Conservation (phyloP, 2,329 filamentous ascomycete genomes). For the Neocucurbitaria cava region DNA sequence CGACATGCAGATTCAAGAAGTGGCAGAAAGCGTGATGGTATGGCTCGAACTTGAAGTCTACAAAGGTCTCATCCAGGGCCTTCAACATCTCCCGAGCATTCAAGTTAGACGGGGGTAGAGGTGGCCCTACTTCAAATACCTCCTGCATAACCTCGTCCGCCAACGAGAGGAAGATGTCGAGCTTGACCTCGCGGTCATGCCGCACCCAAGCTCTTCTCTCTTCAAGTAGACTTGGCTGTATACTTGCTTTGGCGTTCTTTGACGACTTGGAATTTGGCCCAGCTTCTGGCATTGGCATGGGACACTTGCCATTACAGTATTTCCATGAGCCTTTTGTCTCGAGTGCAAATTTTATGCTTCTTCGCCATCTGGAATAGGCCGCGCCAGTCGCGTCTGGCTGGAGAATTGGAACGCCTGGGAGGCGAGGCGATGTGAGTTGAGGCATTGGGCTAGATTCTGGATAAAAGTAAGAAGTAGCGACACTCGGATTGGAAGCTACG, state of each 20-base stretch:
- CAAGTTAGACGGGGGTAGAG: conserved; percentile 41
- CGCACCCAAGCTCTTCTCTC: conserved; percentile 45
- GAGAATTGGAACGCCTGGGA: conserved; percentile 39
- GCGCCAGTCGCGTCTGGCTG: conserved; percentile 34
- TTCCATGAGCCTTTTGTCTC: conserved; percentile 42
- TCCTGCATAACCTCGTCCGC: conserved; percentile 48
- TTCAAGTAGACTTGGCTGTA: conserved; percentile 41
- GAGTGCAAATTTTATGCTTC: conserved; percentile 39
- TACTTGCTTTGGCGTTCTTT: conserved; percentile 21
- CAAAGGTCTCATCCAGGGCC: conserved; percentile 38
- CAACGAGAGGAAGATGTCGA: conserved; percentile 46
- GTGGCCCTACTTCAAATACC: conserved; percentile 43
- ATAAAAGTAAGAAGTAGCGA: neutral
- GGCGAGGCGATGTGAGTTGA: conserved; percentile 32
- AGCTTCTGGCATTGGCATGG: conserved; percentile 45
- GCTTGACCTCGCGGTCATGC: conserved; percentile 45
- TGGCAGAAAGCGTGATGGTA: conserved; percentile 49
- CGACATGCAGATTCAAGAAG: conserved; percentile 47
- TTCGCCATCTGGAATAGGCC: conserved; percentile 43
- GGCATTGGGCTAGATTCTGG: conserved; percentile 15
- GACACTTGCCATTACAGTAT: conserved; percentile 38
- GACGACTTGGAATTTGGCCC: conserved; percentile 29
- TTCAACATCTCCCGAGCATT: conserved; percentile 43
- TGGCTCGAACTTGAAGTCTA: conserved; percentile 40
- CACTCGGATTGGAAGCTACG: neutral